phyloP scores from a whole-genome alignment of 495 filamentous ascomycete species.

The Staphylotrichum tortipilum region DNA sequence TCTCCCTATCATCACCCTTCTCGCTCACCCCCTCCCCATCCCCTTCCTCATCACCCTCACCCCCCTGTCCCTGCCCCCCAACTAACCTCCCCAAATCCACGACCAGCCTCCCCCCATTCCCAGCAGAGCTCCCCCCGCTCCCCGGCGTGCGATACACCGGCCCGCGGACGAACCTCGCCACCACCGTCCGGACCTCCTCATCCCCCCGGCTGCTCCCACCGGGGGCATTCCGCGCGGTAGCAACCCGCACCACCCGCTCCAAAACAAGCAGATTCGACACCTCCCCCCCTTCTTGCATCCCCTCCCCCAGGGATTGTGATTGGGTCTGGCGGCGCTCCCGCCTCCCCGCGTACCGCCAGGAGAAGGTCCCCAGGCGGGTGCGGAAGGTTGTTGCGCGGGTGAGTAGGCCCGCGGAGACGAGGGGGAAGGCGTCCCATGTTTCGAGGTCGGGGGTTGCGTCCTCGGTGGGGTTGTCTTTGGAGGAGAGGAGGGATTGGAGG shows the following conservation, averaged over 20 bases:
- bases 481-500: neutral
- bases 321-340: conserved; percentile 23
- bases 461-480: neutral
- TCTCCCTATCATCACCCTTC: conserved; percentile 19
- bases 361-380: conserved; percentile 32
- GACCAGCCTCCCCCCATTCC: conserved; percentile 45
- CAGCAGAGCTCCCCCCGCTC: conserved; percentile 32
- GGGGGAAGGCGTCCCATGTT: conserved; percentile 23
- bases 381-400: conserved; percentile 33
- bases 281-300: neutral
- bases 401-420: conserved; percentile 26
- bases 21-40: conserved; percentile 13
- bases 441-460: too few species aligned
- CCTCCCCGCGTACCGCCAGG: conserved; percentile 42
- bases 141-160: conserved; percentile 36
- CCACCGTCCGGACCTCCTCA: conserved; percentile 19
- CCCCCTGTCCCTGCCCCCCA: conserved; percentile 5
- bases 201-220: neutral
- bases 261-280: conserved; percentile 31
- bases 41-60: neutral
- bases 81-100: conserved; percentile 28
- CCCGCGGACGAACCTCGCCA: conserved; percentile 41
- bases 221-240: neutral
- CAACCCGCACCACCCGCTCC: conserved; percentile 19
- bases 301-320: neutral